Evolutionary conservation across 129 eudicot genomes (phyloP), one percentile per base, ranked within the genome.

Genomic region (Saposhnikovia divaricata): DNA sequence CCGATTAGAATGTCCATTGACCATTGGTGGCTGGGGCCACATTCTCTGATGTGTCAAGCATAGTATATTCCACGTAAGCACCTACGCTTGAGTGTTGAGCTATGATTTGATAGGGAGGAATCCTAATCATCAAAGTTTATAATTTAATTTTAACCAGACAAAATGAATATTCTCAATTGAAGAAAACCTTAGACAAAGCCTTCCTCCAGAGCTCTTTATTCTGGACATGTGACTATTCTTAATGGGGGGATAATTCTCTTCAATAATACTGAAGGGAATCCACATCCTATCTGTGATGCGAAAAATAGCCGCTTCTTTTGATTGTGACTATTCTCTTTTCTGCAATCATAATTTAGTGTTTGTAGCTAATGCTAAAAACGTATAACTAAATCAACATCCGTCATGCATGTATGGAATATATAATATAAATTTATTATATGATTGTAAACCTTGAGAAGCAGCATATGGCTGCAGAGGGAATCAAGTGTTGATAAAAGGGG

Each of bases 91-190:
- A 74, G 80, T 82, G 87, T 86, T 77, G 78, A 83, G 82, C 74
- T 81, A 44, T 76, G 81, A 77, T 82, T 83, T 50, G 85, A 82
- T 77, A 79, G 83, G 84, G 28, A 81, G 79, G 83, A 83, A 88
- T 83, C 82, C 77, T 74, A 79, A 83, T 79, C 83, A 83, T 71
- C 77, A 42, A 25, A n/a, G 48, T 31, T 46, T 50, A 46, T 3
- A 38, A n/a, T 55, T 46, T 3, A 38, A n/a, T 55, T 46, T 76
- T 69, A 40, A 76, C 83, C 87, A 76, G 78, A 80, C 84, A 76
- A 76, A 42, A 74, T 83, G 82, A 73, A 83, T 83, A 83, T 79
- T 83, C 81, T 19, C 65, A 15, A 16, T 39, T 27, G 48, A 34
- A 59, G 45, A 74, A 74, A 83, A 84, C 81, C 87, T 76, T 55